Percentiles rank a stretch among this genome's conserved stretches.
phyloP scores from a whole-genome alignment of 2,329 filamentous ascomycete species.

The Berkeleyomyces basicola region DNA sequence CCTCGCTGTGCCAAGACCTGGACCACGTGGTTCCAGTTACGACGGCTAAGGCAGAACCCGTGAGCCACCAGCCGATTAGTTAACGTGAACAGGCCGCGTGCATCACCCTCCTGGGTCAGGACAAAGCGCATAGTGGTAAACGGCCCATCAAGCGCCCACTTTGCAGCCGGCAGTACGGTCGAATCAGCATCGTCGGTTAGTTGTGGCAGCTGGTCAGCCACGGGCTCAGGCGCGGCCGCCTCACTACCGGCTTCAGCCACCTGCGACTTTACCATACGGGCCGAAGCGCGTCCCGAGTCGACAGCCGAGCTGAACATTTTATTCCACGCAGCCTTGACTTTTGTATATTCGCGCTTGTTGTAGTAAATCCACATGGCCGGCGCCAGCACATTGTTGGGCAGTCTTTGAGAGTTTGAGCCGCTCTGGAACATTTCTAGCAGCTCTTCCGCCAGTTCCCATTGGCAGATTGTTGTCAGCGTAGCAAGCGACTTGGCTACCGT shows the following conservation, averaged over 20 bases:
- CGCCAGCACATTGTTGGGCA: constrained; percentile 40
- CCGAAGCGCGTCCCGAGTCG: constrained; percentile 8
- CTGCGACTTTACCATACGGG: constrained; percentile 16
- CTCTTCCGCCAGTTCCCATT: constrained; percentile 37
- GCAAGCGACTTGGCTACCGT: constrained; percentile 21
- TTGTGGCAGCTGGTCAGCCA: constrained; percentile 3
- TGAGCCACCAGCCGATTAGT: constrained; percentile 39
- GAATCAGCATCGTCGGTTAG: not conserved
- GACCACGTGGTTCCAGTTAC: constrained; percentile 69
- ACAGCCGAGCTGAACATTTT: constrained; percentile 24
- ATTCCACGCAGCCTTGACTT: constrained; percentile 51
- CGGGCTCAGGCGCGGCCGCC: constrained; percentile 14
- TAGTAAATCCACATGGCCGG: constrained; percentile 53
- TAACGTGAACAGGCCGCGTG: constrained; percentile 30
- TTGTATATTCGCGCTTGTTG: constrained; percentile 37
- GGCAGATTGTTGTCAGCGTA: constrained; percentile 23
- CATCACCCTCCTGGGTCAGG: constrained; percentile 25
- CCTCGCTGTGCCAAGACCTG: constrained; percentile 46
- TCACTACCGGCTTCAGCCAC: constrained; percentile 24
- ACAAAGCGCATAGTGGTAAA: constrained; percentile 33
- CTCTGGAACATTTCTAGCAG: constrained; percentile 37
- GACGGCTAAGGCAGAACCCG: constrained; percentile 59
- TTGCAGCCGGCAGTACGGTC: constrained; percentile 24
- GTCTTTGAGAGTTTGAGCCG: constrained; percentile 18
- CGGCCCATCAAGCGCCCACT: constrained; percentile 33